Conservation (phyloP, 371 early-diverging fungal genomes). For the Saksenaea vasiformis region DNA sequence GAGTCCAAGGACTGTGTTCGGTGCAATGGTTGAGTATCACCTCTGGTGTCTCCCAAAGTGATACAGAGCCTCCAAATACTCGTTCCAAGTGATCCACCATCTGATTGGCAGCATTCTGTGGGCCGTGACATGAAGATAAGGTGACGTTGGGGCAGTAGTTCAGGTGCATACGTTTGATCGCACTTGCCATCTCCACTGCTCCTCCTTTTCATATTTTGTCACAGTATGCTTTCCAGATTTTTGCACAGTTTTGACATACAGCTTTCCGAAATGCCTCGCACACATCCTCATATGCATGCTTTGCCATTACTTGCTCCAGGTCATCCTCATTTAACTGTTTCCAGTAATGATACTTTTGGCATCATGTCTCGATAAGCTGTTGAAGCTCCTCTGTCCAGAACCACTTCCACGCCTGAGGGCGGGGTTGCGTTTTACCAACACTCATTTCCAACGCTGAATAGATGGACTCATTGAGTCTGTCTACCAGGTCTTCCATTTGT, state of each 20-base stretch:
- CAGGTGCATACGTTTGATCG: not conserved
- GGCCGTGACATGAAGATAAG: constrained; percentile 1
- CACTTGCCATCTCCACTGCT: not conserved
- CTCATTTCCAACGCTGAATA: constrained; percentile 11
- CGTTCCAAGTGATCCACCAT: constrained; percentile 2
- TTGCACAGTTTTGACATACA: not conserved
- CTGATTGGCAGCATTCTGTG: not conserved
- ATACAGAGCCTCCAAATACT: constrained; percentile 1
- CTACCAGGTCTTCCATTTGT: not conserved
- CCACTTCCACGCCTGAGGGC: constrained; percentile 1
- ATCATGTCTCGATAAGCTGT: constrained; percentile 2
- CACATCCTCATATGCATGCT: not conserved
- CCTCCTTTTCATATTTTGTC: not conserved
- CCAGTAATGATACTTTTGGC: constrained; percentile 5
- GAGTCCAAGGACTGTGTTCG: not conserved
- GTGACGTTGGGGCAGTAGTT: not conserved
- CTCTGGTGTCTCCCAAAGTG: not conserved
- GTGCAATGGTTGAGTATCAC: not conserved
- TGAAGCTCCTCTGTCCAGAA: constrained; percentile 16
- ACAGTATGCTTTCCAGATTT: not conserved
- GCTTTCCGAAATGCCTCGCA: constrained; percentile 1
- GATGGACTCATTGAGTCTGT: not conserved
- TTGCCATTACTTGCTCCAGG: constrained; percentile 9
- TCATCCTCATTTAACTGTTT: not conserved
- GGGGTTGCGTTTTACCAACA: not conserved